A percentile compares a stretch with the other conserved stretches of the same genome.
phyloP scores from a whole-genome alignment of 1,284 basidiomycete species.

The Trichosporon asahii region DNA sequence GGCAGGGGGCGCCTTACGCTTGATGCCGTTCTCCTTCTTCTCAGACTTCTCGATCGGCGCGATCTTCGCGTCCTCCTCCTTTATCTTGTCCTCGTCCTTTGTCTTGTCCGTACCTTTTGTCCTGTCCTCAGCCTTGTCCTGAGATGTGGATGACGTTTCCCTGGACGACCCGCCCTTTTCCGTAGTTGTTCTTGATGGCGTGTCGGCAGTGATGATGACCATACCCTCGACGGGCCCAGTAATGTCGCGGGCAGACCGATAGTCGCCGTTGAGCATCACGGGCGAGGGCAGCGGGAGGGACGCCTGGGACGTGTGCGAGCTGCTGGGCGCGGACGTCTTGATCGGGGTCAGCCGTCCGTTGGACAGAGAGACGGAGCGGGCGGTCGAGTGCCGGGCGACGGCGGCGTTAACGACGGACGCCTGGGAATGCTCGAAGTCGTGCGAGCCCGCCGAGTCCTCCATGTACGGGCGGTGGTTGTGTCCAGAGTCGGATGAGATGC shows the following conservation, averaged over 20 bases:
- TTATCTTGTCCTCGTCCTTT: not conserved
- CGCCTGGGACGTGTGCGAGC: not conserved
- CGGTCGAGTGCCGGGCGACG: not conserved
- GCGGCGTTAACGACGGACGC: not conserved
- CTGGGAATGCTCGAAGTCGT: not conserved
- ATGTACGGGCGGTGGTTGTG: conserved; percentile 3
- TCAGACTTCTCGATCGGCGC: not conserved
- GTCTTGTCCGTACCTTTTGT: not conserved
- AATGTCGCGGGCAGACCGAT: conserved; percentile 2
- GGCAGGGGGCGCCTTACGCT: not conserved
- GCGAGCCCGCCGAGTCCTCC: not conserved
- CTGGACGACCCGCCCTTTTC: not conserved
- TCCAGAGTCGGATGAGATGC: not conserved
- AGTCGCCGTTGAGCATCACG: not conserved
- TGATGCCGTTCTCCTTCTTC: not conserved
- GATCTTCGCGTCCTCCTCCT: too few relatives aligned
- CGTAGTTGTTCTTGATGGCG: not conserved
- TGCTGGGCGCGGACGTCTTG: not conserved
- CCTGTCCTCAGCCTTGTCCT: not conserved
- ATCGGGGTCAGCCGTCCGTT: conserved; percentile 7
- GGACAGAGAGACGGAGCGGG: conserved; percentile 4
- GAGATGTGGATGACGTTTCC: not conserved
- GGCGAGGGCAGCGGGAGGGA: conserved; percentile 1
- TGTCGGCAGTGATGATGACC: conserved; percentile 6
- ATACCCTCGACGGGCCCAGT: conserved; percentile 5